Conservation (phyloP, 345 rosid species). For the Gossypium mustelinum region DNA sequence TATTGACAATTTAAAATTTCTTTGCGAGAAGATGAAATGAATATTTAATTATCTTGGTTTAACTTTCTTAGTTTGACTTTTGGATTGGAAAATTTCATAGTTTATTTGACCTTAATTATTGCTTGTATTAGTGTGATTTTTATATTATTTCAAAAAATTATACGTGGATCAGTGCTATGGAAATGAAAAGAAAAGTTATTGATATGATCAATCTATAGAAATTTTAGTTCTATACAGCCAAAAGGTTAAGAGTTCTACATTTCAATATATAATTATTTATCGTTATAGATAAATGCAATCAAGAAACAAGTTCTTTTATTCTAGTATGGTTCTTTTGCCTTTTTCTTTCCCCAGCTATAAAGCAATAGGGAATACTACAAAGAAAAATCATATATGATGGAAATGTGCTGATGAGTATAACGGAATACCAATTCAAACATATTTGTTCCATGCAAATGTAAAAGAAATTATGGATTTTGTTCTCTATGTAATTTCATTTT, state of each 20-base stretch:
- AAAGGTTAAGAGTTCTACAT: not conserved
- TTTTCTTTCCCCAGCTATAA: not conserved
- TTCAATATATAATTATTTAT: not conserved
- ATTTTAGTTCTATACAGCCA: not conserved
- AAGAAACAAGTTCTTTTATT: not conserved
- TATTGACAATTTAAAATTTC: not conserved
- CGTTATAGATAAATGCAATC: not conserved
- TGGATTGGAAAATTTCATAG: not conserved
- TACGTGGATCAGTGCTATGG: not conserved
- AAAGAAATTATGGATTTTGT: not conserved
- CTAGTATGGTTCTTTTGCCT: not conserved
- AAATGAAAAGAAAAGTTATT: not conserved
- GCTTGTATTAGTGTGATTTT: not conserved
- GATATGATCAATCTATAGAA: not conserved
- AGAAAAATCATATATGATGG: not conserved
- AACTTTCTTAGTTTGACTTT: constrained; percentile 10
- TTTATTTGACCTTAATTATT: not conserved
- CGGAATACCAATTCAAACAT: not conserved
- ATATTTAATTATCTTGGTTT: not conserved
- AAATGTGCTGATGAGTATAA: not conserved
- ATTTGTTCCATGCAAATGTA: not conserved
- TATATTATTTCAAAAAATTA: not conserved
- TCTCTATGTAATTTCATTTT: not conserved
- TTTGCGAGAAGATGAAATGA: not conserved
- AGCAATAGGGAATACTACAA: not conserved